Conservation (phyloP, 495 filamentous ascomycete genomes). For the Trichoderma gamsii region DNA sequence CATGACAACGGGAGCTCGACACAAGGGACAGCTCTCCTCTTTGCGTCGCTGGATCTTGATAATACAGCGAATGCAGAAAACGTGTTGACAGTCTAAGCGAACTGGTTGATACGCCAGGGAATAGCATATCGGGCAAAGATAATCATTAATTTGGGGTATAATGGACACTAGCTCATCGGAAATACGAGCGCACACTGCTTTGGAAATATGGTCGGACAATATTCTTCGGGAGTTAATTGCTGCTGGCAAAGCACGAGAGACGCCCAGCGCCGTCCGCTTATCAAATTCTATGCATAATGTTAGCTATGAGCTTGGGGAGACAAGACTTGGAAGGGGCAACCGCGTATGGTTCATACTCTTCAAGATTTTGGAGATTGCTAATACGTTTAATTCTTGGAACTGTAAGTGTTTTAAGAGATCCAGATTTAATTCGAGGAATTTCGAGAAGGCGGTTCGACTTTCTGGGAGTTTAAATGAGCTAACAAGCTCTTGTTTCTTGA, state of each 20-base stretch:
- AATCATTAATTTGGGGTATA: slow-evolving; percentile 67
- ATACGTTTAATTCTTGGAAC: slow-evolving; percentile 68
- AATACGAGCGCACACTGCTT: slow-evolving; percentile 59
- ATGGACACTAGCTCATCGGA: slow-evolving; percentile 55
- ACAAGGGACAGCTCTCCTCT: slow-evolving; percentile 59
- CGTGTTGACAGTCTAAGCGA: slow-evolving; percentile 55
- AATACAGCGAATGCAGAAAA: slow-evolving; percentile 69
- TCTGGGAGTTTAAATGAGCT: slow-evolving; percentile 52
- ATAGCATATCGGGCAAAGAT: slow-evolving; percentile 68
- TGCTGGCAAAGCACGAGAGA: slow-evolving; percentile 46
- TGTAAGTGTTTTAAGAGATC: slow-evolving; percentile 57
- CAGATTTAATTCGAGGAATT: slow-evolving; percentile 60
- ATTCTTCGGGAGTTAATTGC: slow-evolving; percentile 43
- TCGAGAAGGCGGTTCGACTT: slow-evolving; percentile 49
- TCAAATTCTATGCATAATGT: slow-evolving; percentile 59
- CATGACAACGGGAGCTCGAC: slow-evolving; percentile 54
- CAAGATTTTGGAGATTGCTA: slow-evolving; percentile 66
- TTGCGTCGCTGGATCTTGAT: slow-evolving; percentile 60
- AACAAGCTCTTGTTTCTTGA: slow-evolving; percentile 45
- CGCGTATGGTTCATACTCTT: slow-evolving; percentile 56
- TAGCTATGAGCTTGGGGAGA: slow-evolving; percentile 16
- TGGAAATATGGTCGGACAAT: slow-evolving; percentile 53
- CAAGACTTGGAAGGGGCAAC: no score
- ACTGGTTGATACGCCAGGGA: slow-evolving; percentile 62
- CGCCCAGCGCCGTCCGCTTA: slow-evolving; percentile 66